These are phyloP conservation scores for Linnemannia exigua DNA, from an alignment of 192 early-diverging fungal species.

Conservation along the genomic window DNA sequence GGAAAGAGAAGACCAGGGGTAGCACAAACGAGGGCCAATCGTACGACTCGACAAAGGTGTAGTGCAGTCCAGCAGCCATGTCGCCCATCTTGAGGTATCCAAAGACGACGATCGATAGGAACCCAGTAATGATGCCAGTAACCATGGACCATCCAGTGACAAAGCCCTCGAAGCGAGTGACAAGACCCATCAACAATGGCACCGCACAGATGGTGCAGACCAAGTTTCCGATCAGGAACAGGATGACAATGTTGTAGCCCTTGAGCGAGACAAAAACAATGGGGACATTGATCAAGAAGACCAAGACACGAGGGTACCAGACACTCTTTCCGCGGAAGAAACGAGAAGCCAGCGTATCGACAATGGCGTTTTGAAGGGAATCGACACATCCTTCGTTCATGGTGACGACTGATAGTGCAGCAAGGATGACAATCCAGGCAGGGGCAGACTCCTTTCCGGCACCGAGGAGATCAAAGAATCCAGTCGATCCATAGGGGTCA, in stretches of 20 bases:
- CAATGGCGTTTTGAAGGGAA: conserved; percentile 78
- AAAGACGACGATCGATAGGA: conserved; percentile 54
- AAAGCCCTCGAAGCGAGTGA: conserved; percentile 57
- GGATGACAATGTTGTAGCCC: conserved; percentile 69
- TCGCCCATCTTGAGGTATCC: conserved; percentile 49
- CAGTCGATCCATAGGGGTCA: conserved; percentile 63
- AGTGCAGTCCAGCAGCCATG: conserved; percentile 36
- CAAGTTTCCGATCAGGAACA: conserved; percentile 74
- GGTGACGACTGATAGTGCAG: conserved; percentile 71
- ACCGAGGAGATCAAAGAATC: conserved; percentile 77
- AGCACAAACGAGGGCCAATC: conserved; percentile 58
- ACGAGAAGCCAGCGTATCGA: conserved; percentile 71
- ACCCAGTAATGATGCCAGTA: conserved; percentile 47
- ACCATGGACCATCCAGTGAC: conserved; percentile 50
- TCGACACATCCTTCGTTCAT: conserved; percentile 78
- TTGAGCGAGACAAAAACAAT: conserved; percentile 68
- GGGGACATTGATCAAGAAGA: conserved; percentile 57
- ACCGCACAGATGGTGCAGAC: conserved; percentile 70
- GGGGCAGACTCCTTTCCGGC: conserved; percentile 57
- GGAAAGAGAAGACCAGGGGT: conserved; percentile 40
- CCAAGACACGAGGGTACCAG: conserved; percentile 55
- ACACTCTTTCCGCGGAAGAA: conserved; percentile 59
- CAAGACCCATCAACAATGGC: conserved; percentile 68
- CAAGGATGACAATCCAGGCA: conserved; percentile 71
- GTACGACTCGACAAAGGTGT: conserved; percentile 44